Evolutionary conservation across 2,329 filamentous ascomycete species (phyloP), one percentile per base, ranked within the genome.

Genomic region (Ramularia endophylla): DNA sequence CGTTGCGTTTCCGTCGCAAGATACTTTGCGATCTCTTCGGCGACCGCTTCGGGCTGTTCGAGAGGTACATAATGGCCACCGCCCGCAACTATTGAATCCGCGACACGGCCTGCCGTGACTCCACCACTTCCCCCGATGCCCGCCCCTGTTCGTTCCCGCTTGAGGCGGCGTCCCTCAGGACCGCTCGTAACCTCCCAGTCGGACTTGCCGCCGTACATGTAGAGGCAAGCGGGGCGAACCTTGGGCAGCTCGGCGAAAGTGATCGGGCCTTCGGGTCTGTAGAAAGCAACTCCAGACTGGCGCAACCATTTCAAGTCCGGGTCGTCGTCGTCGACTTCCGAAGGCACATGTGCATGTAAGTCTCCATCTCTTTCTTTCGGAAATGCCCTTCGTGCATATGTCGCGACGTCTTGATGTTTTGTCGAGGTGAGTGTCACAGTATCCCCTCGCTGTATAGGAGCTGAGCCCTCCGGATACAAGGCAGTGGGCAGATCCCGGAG

Each of bases 341-440:
- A 18, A 5, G 34, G 34, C 9, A n/a, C 18, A n/a, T n/a, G n/a
- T n/a, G n/a, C n/a, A n/a, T n/a, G n/a, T n/a, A n/a, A n/a, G n/a
- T 38, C 29, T 12, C 28, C 15, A 12, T 39, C 19, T 17, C 35
- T 31, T 1, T 38, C 13, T 7, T 34, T 31, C 3, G 41, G 45
- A 16, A 73, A 77, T 42, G 74, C 73, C 0, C 79, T 75, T 0
- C 83, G 74, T 49, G 84, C 65, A 59, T 81, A 89, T 1, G 80
- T 86, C 57, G 85, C 81, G 38, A 89, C 83, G 66, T 94, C 86
- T 58, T 94, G 86, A 62, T 94, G 84, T 54, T 87, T 86, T 0
- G 86, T 81, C 1, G 88, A 95, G 2, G 77, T 75, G 3, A 89
- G 71, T 0, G 86, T 88, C 1, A 87, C 82, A 8, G 65, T 63